A percentile compares a stretch with the other conserved stretches of the same genome.
These are phyloP conservation scores for Delonix regia DNA, from an alignment of 306 rosid genomes.

Conservation along the genomic window DNA sequence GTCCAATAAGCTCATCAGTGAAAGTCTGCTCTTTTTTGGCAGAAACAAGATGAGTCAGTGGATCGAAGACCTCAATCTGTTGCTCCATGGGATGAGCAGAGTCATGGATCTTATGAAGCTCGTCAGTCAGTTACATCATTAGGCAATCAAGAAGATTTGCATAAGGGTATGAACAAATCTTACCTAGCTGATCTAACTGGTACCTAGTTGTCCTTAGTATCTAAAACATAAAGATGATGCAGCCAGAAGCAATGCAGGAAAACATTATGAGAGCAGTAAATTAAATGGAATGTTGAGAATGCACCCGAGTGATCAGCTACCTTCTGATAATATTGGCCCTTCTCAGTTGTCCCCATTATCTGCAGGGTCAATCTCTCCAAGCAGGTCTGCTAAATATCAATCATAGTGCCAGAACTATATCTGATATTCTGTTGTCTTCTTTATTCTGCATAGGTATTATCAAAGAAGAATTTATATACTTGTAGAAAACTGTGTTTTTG, in stretches of 20 bases:
- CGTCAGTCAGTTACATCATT: conserved; percentile 44
- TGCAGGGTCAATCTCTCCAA: conserved; percentile 61
- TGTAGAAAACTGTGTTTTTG: conserved; percentile 35
- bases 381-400: conserved; percentile 51
- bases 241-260: conserved; percentile 43
- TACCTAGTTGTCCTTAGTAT: conserved; percentile 41
- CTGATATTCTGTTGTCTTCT: conserved; percentile 20
- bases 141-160: conserved; percentile 45
- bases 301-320: conserved; percentile 49
- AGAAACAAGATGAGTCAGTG: conserved; percentile 63
- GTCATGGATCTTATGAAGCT: conserved; percentile 55
- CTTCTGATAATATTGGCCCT: conserved; percentile 52
- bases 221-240: conserved; percentile 43
- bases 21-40: conserved; percentile 38
- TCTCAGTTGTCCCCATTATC: conserved; percentile 66
- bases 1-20: conserved; percentile 12
- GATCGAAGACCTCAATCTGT: conserved; percentile 46
- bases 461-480: conserved; percentile 29
- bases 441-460: conserved; percentile 23
- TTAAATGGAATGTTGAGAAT: conserved; percentile 55
- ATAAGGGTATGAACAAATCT: conserved; percentile 30
- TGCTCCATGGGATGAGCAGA: conserved; percentile 55
- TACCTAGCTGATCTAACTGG: conserved; percentile 47
- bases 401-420: conserved; percentile 24
- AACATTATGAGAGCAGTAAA: conserved; percentile 44